phyloP scores from a whole-genome alignment of 805 yeast species.

The Wickerhamiella kazuoi region DNA sequence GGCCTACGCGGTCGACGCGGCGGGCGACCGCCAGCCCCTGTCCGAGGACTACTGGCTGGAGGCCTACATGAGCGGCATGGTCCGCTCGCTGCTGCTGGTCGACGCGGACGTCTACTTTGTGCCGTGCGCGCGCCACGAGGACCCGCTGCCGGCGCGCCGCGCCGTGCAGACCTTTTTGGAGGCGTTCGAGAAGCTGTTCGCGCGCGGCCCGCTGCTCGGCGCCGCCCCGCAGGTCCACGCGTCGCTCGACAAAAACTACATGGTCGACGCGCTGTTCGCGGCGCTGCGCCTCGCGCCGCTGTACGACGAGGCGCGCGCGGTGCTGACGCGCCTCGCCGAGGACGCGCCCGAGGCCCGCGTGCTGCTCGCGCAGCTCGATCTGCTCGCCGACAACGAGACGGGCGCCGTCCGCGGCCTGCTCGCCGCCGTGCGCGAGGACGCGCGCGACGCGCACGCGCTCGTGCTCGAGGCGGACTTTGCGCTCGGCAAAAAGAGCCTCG shows the following conservation, averaged over 20 bases:
- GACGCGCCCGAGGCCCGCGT: slow-evolving; percentile 31
- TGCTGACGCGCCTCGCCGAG: slow-evolving; percentile 34
- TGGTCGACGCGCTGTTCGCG: slow-evolving; percentile 57
- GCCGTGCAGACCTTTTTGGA: slow-evolving; percentile 37
- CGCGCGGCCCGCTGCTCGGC: slow-evolving; percentile 51
- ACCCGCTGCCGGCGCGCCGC: slow-evolving; percentile 43
- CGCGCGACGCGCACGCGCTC: slow-evolving; percentile 42
- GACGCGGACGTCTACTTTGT: slow-evolving; percentile 61
- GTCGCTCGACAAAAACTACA: slow-evolving; percentile 42
- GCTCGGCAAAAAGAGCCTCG: slow-evolving; percentile 33
- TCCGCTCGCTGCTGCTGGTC: slow-evolving; percentile 58
- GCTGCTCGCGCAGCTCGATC: slow-evolving; percentile 27
- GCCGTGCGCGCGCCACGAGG: slow-evolving; percentile 68
- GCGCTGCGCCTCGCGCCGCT: slow-evolving; percentile 47
- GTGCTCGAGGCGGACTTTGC: slow-evolving; percentile 49
- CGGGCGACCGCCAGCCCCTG: slow-evolving; percentile 24
- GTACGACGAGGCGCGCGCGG: slow-evolving; percentile 42
- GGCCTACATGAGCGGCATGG: slow-evolving; percentile 50
- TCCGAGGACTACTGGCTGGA: slow-evolving; percentile 25
- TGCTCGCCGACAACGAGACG: slow-evolving; percentile 28
- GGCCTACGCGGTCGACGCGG: slow-evolving; percentile 21
- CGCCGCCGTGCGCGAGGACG: slow-evolving; percentile 23
- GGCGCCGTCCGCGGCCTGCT: slow-evolving; percentile 31
- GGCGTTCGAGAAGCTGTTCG: slow-evolving; percentile 50
- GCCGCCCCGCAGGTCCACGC: slow-evolving; percentile 55